Percentiles rank a stretch among this genome's conserved stretches.
These are phyloP conservation scores for Backusella australiensis DNA, from an alignment of 192 early-diverging fungal genomes.

Conservation along the genomic window DNA sequence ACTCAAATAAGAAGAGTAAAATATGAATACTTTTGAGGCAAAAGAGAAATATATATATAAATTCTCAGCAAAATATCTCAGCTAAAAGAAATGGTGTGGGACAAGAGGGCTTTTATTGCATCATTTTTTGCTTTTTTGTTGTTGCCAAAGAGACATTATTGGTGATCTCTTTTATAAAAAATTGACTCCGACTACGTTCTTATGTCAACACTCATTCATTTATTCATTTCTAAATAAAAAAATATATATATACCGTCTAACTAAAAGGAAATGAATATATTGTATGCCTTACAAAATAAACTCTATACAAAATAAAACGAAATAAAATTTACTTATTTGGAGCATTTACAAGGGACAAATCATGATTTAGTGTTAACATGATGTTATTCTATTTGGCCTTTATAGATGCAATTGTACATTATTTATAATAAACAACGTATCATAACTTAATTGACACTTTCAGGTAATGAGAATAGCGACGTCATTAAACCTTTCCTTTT, in stretches of 20 bases:
- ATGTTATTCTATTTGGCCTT: neutral
- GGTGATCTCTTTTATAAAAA: neutral
- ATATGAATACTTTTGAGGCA: too few species aligned
- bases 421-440: neutral
- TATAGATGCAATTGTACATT: neutral
- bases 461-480: neutral
- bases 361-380: neutral
- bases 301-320: too few species aligned
- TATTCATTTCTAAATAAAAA: too few species aligned
- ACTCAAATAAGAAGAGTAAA: too few species aligned
- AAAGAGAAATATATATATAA: too few species aligned
- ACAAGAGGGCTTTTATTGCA: neutral
- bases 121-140: neutral
- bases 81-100: neutral
- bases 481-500: neutral
- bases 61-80: neutral
- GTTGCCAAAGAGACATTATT: neutral
- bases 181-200: neutral
- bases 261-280: too few species aligned
- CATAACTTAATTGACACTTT: neutral
- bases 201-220: too few species aligned
- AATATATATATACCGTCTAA: too few species aligned
- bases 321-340: neutral
- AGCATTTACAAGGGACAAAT: neutral
- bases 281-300: too few species aligned